Conservation (phyloP, 1,284 basidiomycete genomes). For the Heterobasidion annosum region DNA sequence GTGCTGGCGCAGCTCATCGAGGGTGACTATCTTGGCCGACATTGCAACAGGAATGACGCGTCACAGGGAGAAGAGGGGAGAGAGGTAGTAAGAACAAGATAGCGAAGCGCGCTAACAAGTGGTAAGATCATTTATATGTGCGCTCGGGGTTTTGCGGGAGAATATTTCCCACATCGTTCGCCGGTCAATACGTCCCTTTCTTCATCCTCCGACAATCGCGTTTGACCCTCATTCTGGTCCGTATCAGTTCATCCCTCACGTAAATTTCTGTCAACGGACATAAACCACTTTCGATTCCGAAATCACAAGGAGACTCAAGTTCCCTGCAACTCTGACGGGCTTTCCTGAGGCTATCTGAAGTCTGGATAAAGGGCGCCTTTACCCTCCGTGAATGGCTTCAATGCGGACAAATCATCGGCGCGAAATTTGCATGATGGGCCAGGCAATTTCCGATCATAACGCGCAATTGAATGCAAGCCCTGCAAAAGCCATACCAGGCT, state of each 20-base stretch:
- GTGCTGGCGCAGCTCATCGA: conserved; percentile 71
- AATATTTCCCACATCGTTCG: conserved; percentile 7
- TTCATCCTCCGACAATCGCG: neutral
- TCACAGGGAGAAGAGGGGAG: neutral
- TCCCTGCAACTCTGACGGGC: no score
- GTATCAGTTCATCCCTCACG: neutral
- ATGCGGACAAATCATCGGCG: no score
- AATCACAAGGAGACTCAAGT: no score
- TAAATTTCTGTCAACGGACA: neutral
- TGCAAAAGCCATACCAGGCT: no score
- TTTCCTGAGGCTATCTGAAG: no score
- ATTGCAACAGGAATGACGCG: conserved; percentile 15
- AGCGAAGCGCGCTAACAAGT: conserved; percentile 1
- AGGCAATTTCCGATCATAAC: no score
- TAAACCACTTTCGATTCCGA: no score
- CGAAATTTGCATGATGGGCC: no score
- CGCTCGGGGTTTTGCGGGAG: conserved; percentile 8
- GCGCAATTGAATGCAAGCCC: no score
- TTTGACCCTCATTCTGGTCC: neutral
- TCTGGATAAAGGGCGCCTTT: no score
- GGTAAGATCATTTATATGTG: conserved; percentile 9
- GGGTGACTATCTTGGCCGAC: conserved; percentile 50
- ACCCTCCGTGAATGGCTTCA: no score
- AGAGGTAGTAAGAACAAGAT: conserved; percentile 14
- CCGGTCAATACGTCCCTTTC: conserved; percentile 4